These are phyloP conservation scores for Aspergillus transmontanensis DNA, from an alignment of 2,329 filamentous ascomycete species.

Conservation along the genomic window DNA sequence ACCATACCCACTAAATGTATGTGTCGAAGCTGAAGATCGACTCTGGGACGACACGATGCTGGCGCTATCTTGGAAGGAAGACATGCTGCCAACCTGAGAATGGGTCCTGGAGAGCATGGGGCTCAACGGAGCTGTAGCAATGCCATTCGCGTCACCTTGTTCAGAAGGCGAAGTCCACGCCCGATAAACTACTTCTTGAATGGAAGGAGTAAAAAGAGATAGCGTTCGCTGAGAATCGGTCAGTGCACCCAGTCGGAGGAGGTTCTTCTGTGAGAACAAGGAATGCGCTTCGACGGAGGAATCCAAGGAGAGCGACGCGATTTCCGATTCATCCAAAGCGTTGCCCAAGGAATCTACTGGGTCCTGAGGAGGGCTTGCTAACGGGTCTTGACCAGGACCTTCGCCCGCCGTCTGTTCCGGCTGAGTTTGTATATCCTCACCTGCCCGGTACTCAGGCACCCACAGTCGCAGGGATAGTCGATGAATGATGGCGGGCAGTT, in stretches of 20 bases:
- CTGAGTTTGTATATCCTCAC: constrained; percentile 61
- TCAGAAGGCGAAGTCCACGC: constrained; percentile 86
- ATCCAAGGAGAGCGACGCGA: constrained; percentile 77
- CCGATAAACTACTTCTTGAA: constrained; percentile 85
- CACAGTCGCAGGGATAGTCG: constrained; percentile 83
- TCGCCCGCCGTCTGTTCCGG: constrained; percentile 55
- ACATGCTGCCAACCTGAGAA: constrained; percentile 66
- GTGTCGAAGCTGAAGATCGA: constrained; percentile 46
- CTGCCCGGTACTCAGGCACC: constrained; percentile 80
- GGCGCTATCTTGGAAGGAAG: constrained; percentile 73
- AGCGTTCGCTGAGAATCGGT: constrained; percentile 88
- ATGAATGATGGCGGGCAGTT: constrained; percentile 94
- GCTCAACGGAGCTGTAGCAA: constrained; percentile 45
- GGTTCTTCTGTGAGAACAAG: constrained; percentile 92
- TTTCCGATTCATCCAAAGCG: constrained; percentile 71
- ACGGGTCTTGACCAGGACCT: constrained; percentile 72
- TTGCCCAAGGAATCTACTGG: constrained; percentile 81
- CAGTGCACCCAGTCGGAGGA: constrained; percentile 78
- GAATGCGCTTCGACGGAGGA: constrained; percentile 80
- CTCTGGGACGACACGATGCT: constrained; percentile 69
- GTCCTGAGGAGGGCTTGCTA: constrained; percentile 77
- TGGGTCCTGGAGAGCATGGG: constrained; percentile 63
- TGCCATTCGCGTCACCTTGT: constrained; percentile 58
- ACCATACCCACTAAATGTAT: constrained; percentile 43
- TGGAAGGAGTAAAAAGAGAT: constrained; percentile 88